Percentiles rank a stretch among this genome's conserved stretches.
Conservation (phyloP, 192 early-diverging fungal genomes). For the Coemansia sp. region DNA sequence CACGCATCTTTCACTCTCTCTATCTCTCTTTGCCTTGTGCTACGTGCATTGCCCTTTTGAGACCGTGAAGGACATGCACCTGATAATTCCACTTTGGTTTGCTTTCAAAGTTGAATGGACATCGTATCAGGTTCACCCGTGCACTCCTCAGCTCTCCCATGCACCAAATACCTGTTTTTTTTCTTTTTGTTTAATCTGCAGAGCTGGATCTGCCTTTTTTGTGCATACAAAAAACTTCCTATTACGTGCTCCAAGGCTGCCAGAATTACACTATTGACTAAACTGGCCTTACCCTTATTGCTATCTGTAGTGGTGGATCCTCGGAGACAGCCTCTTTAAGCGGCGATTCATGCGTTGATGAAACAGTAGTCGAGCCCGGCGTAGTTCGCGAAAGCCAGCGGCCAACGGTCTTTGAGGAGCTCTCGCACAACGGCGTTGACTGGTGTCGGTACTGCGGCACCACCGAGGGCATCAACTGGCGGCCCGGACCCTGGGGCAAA, state of each 20-base stretch:
- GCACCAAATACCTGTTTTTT: background rate
- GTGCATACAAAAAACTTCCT: background rate
- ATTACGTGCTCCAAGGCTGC: background rate
- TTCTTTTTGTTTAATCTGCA: background rate
- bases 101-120: background rate
- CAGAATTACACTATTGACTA: slow-evolving; percentile 2
- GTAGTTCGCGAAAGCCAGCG: slow-evolving; percentile 50
- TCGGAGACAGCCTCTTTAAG: slow-evolving; percentile 52
- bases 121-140: background rate
- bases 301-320: slow-evolving; percentile 34
- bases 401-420: slow-evolving; percentile 54
- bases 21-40: background rate
- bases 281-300: background rate
- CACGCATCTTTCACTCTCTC: background rate
- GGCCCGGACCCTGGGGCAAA: slow-evolving; percentile 94
- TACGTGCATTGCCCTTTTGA: slow-evolving; percentile 6
- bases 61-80: background rate
- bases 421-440: slow-evolving; percentile 57
- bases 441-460: slow-evolving; percentile 95
- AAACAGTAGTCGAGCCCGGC: slow-evolving; percentile 23
- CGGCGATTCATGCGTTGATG: slow-evolving; percentile 54
- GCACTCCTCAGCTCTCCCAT: slow-evolving; percentile 2
- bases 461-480: slow-evolving; percentile 86
- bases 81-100: background rate
- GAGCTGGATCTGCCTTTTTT: background rate